Evolutionary conservation across 129 eudicot species (phyloP), one percentile per base, ranked within the genome.

Genomic region (Tanacetum coccineum): DNA sequence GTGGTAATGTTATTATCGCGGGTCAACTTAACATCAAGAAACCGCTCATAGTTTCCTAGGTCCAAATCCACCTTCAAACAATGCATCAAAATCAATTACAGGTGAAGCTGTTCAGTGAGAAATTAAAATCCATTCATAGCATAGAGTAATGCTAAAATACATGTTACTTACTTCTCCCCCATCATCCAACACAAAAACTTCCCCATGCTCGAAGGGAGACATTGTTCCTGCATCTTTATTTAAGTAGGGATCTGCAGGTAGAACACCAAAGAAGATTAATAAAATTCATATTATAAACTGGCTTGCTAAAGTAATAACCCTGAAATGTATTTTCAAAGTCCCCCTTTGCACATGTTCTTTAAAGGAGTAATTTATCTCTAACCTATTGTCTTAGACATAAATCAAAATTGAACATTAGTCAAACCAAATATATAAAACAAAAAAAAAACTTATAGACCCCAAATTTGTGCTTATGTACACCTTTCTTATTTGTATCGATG

Each of bases 121-220:
- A 20, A 21, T 10, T 32, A 12, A 59, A 13, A 74, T 32, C 32
- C 30, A 25, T 4, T 36, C 42, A 36, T 36, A 36, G 42, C 42
- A 1, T 36, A 36, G 42, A 36, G 42, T 36, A 1, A 36, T 36
- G 42, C 42, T 36, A 36, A 36, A 36, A 36, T 36, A 36, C 1
- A 36, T 73, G 60, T 44, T 6, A 39, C 67, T 75, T 81, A 93
- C 98, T 90, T 93, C 98, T 68, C 98, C 98, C 4, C 98, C 98
- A 70, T 93, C 98, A 75, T 93, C 98, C 72, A 93, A 77, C 48
- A 93, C 98, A 69, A 75, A 93, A 15, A 93, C 98, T 81, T 93
- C 98, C 51, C 98, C 98, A 70, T 93, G 98, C 78, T 93, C 98
- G 14, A 93, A 88, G 44, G 98, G 98, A 51, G 98, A 93, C 98